phyloP scores from a whole-genome alignment of 805 yeast species.

The Metschnikowia sp. region DNA sequence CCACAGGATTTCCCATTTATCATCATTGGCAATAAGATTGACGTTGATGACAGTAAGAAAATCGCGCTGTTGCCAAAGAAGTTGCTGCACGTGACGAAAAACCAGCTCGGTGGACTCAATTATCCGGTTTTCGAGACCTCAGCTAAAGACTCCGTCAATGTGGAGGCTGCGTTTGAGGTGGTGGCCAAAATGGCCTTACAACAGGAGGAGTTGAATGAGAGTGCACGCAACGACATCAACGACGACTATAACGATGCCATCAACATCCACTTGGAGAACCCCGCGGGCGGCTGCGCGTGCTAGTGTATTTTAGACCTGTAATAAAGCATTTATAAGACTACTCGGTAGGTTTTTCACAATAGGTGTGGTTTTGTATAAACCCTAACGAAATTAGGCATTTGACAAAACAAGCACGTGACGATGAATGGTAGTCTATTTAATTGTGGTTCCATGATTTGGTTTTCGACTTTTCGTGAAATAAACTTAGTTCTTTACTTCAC shows the following conservation, averaged over 20 bases:
- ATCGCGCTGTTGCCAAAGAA: constrained; percentile 56
- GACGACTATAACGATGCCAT: constrained; percentile 94
- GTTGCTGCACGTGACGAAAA: constrained; percentile 43
- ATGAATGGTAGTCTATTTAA: too few relatives aligned
- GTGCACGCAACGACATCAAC: constrained; percentile 50
- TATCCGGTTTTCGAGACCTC: constrained; percentile 93
- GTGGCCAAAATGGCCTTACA: constrained; percentile 93
- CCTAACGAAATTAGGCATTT: too few relatives aligned
- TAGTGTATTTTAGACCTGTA: constrained; percentile 20
- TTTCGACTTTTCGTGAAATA: too few relatives aligned
- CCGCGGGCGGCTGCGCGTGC: constrained; percentile 72
- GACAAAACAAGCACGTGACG: too few relatives aligned
- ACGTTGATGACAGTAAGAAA: constrained; percentile 87
- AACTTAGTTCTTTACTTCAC: too few relatives aligned
- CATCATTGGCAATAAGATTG: constrained; percentile 91
- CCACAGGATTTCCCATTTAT: constrained; percentile 97
- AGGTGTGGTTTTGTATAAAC: too few relatives aligned
- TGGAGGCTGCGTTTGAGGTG: constrained; percentile 92
- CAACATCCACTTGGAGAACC: constrained; percentile 88
- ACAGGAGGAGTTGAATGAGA: constrained; percentile 90
- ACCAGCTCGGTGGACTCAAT: constrained; percentile 58
- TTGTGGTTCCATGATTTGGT: too few relatives aligned
- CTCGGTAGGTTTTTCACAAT: too few relatives aligned
- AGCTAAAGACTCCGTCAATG: constrained; percentile 95
- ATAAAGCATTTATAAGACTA: too few relatives aligned